Conservation (phyloP, 2,329 filamentous ascomycete genomes). For the Kalmusia sp. region DNA sequence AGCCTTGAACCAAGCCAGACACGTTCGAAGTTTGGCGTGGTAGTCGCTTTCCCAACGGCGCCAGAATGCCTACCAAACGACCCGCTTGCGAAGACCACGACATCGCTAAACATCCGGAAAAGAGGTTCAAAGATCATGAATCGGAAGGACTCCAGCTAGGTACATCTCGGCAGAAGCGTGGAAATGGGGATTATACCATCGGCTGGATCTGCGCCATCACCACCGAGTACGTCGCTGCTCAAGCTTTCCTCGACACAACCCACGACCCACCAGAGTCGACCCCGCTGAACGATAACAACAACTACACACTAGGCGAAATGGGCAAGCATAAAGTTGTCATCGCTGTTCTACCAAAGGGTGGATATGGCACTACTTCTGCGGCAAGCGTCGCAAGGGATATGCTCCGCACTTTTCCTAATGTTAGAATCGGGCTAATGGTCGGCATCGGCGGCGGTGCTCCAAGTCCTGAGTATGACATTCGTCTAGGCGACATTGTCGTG, state of each 20-base stretch:
- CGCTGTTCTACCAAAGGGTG: slow-evolving; percentile 27
- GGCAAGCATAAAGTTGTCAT: slow-evolving; percentile 43
- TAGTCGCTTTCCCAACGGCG: too few species aligned
- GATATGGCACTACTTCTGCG: slow-evolving; percentile 37
- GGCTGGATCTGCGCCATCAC: slow-evolving; percentile 43
- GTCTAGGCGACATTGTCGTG: slow-evolving; percentile 37
- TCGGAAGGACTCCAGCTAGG: too few species aligned
- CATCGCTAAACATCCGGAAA: too few species aligned
- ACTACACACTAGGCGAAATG: slow-evolving; percentile 31
- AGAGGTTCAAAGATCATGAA: too few species aligned
- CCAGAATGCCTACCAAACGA: too few species aligned
- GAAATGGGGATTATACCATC: slow-evolving; percentile 36
- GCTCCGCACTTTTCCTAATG: slow-evolving; percentile 31
- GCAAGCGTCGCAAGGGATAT: slow-evolving; percentile 38
- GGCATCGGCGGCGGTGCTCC: slow-evolving; percentile 45
- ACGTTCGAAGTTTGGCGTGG: too few species aligned
- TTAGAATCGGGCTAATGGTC: slow-evolving; percentile 50
- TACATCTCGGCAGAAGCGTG: too few species aligned
- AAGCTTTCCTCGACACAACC: slow-evolving; percentile 33
- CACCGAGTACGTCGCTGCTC: slow-evolving; percentile 35
- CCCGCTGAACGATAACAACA: slow-evolving; percentile 27
- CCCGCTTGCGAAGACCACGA: too few species aligned
- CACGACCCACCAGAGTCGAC: slow-evolving; percentile 18
- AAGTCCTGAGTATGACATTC: background rate
- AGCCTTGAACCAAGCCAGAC: too few species aligned